Evolutionary conservation across 2,329 filamentous ascomycete species (phyloP), one percentile per base, ranked within the genome.

Genomic region (Alternaria burnsii): DNA sequence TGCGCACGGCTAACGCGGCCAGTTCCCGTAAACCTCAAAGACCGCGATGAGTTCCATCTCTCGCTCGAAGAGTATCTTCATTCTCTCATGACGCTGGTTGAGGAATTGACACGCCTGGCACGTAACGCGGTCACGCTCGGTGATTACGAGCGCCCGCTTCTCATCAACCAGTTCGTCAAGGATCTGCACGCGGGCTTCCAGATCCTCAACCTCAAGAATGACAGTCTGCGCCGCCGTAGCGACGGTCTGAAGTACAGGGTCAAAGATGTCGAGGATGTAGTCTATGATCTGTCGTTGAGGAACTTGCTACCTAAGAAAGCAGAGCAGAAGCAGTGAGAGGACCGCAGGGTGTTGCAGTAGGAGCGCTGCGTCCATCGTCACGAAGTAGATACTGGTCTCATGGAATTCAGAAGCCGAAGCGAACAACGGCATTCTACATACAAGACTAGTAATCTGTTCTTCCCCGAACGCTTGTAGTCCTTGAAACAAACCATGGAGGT

Each of bases 51-150:
- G 52, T 99, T 99, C 85, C 95, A 99, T 78, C 85, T 99, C 72
- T 96, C 93, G 43, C 94, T 98, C 71, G 95, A 99, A 80, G 95
- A 99, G 81, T 99, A 99, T 79, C 89, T 99, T 24, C 89, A 96
- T 61, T 89, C 93, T 14, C 85, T 98, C 60, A 94, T 95, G 59
- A 88, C 89, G 61, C 87, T 98, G 61, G 91, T 95, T 40, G 93
- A 97, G 74, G 95, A 99, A 81, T 86, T 99, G 72, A 86, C 91
- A 61, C 92, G 94, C 42, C 87, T 99, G 59, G 93, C 95, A 34
- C 92, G 95, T 80, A 99, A 99, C 81, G 91, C 92, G 5, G 95
- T 99, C 67, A 97, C 94, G 1, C 84, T 97, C 38, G 93, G 93
- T 59, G 94, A 99, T 80, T 93, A 94, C 72, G 85, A 87, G 59